Evolutionary conservation across 345 rosid genomes (phyloP).

Genomic region (Dovyalis caffra): DNA sequence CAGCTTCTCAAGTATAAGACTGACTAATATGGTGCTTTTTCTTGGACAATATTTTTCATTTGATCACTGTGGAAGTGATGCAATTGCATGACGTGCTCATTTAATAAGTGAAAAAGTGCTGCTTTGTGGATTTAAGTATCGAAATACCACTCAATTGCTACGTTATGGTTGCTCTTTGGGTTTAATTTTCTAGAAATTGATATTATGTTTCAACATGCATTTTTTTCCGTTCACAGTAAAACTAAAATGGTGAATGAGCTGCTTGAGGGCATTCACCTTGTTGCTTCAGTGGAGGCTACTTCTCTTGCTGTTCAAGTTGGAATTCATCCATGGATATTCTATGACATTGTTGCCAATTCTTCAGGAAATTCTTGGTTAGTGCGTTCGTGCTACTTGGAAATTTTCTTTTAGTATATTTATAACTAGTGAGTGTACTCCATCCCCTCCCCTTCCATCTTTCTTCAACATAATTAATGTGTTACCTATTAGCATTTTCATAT

Average conservation of each 20-base stretch:
- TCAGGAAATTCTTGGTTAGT: conserved; percentile 95
- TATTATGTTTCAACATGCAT: background rate
- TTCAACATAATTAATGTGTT: too few species aligned
- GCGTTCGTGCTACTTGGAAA: background rate
- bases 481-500: too few species aligned
- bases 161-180: background rate
- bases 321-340: conserved; percentile 88
- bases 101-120: background rate
- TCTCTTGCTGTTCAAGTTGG: conserved; percentile 64
- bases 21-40: too few species aligned
- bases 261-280: conserved; percentile 86
- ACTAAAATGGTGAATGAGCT: conserved; percentile 69
- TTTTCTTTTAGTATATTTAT: background rate
- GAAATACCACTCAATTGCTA: background rate
- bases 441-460: too few species aligned
- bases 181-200: background rate
- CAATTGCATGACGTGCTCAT: too few species aligned
- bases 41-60: background rate
- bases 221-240: conserved; percentile 46
- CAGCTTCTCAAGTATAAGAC: too few species aligned
- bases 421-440: too few species aligned
- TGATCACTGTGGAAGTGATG: background rate
- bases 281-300: conserved; percentile 88
- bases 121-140: background rate
- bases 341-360: conserved; percentile 90